phyloP scores from a whole-genome alignment of 164 flowering plant species.

The Magnolia kwangsiensis region DNA sequence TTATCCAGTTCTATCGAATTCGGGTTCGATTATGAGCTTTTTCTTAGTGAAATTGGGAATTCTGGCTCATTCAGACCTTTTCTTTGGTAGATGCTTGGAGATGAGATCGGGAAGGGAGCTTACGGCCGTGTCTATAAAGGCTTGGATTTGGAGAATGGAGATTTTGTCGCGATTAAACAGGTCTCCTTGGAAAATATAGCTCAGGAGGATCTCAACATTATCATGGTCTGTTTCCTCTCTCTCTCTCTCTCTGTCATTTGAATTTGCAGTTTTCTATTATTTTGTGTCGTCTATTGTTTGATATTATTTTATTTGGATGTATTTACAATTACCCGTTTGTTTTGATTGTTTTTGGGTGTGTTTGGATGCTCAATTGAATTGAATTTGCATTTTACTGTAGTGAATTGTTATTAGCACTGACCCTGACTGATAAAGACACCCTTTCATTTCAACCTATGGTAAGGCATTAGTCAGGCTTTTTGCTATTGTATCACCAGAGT shows the following conservation, averaged over 20 bases:
- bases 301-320: no score
- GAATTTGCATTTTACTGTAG: neutral
- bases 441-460: no score
- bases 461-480: no score
- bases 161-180: conserved; percentile 96
- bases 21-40: conserved; percentile 2
- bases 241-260: neutral
- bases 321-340: no score
- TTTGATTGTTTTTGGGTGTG: no score
- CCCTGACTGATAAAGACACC: no score
- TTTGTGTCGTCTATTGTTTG: neutral
- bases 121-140: conserved; percentile 99
- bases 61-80: neutral
- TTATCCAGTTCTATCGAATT: neutral
- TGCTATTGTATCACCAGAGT: no score
- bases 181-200: conserved; percentile 97
- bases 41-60: neutral
- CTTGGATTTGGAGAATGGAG: conserved; percentile 97
- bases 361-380: neutral
- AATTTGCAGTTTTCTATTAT: neutral
- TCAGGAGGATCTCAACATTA: conserved; percentile 94
- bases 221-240: conserved; percentile 59
- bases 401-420: no score
- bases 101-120: conserved; percentile 99
- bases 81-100: conserved; percentile 78